A percentile compares a stretch with the other conserved stretches of the same genome.
Conservation (phyloP, 176 grass and related monocot species). For the Dactylis glomerata region DNA sequence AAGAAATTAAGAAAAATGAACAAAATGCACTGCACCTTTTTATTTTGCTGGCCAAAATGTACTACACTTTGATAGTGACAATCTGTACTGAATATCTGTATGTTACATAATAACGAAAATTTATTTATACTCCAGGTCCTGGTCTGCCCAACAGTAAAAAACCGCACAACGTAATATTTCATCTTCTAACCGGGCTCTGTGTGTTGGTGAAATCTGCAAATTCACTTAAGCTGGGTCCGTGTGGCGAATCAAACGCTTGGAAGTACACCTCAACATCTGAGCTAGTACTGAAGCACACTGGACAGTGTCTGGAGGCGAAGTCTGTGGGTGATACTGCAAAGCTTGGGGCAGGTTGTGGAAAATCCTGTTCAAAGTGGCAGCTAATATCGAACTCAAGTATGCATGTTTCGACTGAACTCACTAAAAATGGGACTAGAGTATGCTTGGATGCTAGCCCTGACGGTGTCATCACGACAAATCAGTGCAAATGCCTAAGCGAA, state of each 20-base stretch:
- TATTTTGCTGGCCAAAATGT: not conserved
- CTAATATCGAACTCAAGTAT: conserved; percentile 66
- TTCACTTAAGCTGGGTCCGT: conserved; percentile 61
- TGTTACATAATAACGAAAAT: not conserved
- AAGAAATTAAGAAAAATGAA: not conserved
- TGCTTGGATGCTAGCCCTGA: conserved; percentile 66
- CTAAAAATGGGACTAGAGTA: conserved; percentile 42
- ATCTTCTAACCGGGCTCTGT: conserved; percentile 78
- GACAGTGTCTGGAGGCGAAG: conserved; percentile 55
- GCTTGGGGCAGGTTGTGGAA: conserved; percentile 23
- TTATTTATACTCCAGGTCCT: conserved; percentile 51
- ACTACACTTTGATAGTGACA: not conserved
- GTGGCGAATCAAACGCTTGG: conserved; percentile 62
- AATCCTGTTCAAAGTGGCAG: conserved; percentile 63
- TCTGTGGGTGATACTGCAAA: conserved; percentile 41
- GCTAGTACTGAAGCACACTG: conserved; percentile 46
- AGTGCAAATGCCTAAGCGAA: conserved; percentile 62
- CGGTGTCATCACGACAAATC: conserved; percentile 52
- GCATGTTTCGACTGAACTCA: conserved; percentile 67
- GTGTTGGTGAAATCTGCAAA: conserved; percentile 45
- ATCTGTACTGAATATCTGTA: not conserved
- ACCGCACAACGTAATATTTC: conserved; percentile 66
- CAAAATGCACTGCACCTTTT: not conserved
- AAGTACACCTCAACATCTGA: conserved; percentile 57
- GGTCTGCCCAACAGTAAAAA: conserved; percentile 58